Evolutionary conservation across 345 rosid species (phyloP).

Genomic region (Eutrema heterophyllum): DNA sequence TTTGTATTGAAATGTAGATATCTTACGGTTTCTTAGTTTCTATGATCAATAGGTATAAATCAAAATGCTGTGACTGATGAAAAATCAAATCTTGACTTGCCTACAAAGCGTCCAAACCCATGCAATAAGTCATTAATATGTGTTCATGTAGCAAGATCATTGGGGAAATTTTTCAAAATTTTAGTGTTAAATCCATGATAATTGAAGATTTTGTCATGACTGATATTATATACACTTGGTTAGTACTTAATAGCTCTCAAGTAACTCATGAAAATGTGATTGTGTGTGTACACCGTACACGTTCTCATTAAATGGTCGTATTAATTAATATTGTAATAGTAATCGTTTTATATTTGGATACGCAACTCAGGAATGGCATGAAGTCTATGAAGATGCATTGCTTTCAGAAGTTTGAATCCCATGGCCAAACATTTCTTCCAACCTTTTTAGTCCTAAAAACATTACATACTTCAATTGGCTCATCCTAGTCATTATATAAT

Average conservation of each 20-base stretch:
- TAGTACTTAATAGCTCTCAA: neutral
- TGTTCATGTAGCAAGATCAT: neutral
- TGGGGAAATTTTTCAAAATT: neutral
- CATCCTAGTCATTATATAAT: neutral
- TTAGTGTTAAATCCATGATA: neutral
- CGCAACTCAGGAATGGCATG: conserved; percentile 20
- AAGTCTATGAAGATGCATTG: conserved; percentile 7
- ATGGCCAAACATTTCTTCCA: neutral
- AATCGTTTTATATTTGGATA: conserved; percentile 13
- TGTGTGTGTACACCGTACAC: neutral
- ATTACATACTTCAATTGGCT: conserved; percentile 3
- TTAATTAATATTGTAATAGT: conserved; percentile 7
- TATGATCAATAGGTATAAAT: neutral
- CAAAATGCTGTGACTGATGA: neutral
- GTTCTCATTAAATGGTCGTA: neutral
- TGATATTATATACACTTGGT: neutral
- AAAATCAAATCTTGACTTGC: neutral
- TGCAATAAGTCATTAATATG: neutral
- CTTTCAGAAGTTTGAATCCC: neutral
- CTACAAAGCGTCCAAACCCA: neutral
- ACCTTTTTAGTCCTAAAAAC: neutral
- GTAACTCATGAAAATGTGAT: neutral
- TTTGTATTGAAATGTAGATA: conserved; percentile 22
- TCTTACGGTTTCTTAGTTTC: neutral
- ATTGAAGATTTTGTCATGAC: neutral